Evolutionary conservation across 2,329 filamentous ascomycete genomes (phyloP), one percentile per base, ranked within the genome.

Genomic region (Escovopsis sp.): DNA sequence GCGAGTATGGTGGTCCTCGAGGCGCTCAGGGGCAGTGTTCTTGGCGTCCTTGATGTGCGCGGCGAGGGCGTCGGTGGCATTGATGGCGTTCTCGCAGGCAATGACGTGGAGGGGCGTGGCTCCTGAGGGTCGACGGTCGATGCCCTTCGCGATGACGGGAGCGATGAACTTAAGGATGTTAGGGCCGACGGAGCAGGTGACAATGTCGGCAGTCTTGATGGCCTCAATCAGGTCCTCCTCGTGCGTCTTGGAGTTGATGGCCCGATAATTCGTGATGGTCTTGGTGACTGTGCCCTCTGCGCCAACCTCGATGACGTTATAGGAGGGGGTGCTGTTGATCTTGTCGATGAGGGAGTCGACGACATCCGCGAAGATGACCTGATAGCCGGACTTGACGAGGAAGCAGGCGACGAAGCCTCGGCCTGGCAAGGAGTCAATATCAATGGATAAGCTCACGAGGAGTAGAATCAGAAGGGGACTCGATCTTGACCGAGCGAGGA

Each of bases 1-100:
- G 53, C 86, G 83, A 52, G 72, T 65, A 56, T 78, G 66, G 57
- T 93, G 77, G 51, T 76, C 72, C 13, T 73, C 71, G 37, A 87
- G 70, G 41, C 80, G 78, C 39, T 79, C 69, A 33, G 74, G 65
- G 15, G 76, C 69, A 35, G 87, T 84, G 67, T 91, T 81, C 53
- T 74, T 68, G 53, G 80, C 71, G 49, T 79, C 68, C 61, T 81
- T 82, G 69, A 94, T 94, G 70, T 82, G 79, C 34, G 73, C 74
- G 50, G 82, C 84, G 40, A 95, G 81, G 33, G 83, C 85, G 58
- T 91, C 84, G 39, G 91, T 96, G 54, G 87, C 91, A 50, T 85
- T 85, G 58, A 96, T 95, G 59, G 86, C 86, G 64, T 98, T 98
- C 70, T 98, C 91, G 65, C 91, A 98, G 44, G 91, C 91, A 65